Conservation (phyloP, 2,329 filamentous ascomycete species). For the Calonectria leucothoes region DNA sequence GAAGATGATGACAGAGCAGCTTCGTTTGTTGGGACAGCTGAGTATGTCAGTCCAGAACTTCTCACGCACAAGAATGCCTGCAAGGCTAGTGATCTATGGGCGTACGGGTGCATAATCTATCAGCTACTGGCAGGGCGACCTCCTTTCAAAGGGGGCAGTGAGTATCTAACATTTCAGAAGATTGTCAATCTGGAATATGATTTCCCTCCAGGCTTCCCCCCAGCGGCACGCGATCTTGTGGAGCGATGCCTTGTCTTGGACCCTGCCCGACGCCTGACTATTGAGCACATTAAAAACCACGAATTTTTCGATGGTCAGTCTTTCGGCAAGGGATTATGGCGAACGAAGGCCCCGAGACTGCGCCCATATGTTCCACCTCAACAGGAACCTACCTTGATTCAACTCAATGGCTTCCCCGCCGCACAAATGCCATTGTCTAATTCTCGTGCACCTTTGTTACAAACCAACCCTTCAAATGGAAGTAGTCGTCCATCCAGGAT, state of each 20-base stretch:
- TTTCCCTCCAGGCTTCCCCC: constrained; percentile 89
- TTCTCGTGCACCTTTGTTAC: constrained; percentile 50
- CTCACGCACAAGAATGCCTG: constrained; percentile 96
- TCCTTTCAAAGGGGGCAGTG: constrained; percentile 95
- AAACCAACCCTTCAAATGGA: constrained; percentile 55
- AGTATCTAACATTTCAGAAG: constrained; percentile 98
- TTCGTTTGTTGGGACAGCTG: constrained; percentile 96
- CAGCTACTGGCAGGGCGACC: constrained; percentile 95
- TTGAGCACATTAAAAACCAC: constrained; percentile 97
- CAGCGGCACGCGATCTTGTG: constrained; percentile 86
- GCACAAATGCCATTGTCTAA: constrained; percentile 44
- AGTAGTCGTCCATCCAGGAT: constrained; percentile 77
- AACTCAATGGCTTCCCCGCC: constrained; percentile 70
- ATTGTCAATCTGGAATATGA: constrained; percentile 95
- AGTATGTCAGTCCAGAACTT: constrained; percentile 98
- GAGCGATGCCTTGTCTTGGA: constrained; percentile 92
- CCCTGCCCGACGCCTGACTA: constrained; percentile 82
- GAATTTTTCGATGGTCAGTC: constrained; percentile 90
- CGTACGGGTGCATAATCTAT: constrained; percentile 97
- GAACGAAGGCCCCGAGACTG: constrained; percentile 86
- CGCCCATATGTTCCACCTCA: constrained; percentile 84
- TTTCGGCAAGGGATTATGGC: constrained; percentile 90
- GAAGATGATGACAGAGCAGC: constrained; percentile 80
- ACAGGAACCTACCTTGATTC: constrained; percentile 79
- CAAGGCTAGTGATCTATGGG: constrained; percentile 98